These are phyloP conservation scores for Cynara cardunculus DNA, from an alignment of 129 eudicot species.

Conservation along the genomic window DNA sequence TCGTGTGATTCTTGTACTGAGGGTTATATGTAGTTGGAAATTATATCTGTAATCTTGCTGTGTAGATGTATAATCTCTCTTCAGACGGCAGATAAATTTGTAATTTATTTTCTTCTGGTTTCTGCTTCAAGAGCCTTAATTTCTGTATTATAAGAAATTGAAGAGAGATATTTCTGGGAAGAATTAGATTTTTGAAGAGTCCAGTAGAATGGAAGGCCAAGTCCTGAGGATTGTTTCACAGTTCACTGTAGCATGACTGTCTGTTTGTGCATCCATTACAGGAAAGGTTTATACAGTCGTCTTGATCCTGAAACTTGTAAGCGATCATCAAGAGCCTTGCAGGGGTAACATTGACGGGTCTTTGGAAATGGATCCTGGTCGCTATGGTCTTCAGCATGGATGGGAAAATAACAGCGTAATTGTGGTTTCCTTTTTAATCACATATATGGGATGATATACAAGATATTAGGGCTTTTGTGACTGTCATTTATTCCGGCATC, in stretches of 20 bases:
- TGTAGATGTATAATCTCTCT: slow-evolving; percentile 6
- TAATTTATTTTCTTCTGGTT: slow-evolving; percentile 23
- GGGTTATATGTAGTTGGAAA: slow-evolving; percentile 6
- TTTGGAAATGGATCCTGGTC: slow-evolving; percentile 88
- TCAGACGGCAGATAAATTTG: slow-evolving; percentile 14
- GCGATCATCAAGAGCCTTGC: slow-evolving; percentile 64
- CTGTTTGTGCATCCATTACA: slow-evolving; percentile 88
- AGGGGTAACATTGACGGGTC: slow-evolving; percentile 54
- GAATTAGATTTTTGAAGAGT: slow-evolving; percentile 44
- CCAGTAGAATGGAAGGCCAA: slow-evolving; percentile 63
- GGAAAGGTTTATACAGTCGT: slow-evolving; percentile 59
- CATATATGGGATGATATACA: slow-evolving; percentile 88
- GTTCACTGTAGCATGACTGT: slow-evolving; percentile 62
- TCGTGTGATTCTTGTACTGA: slow-evolving; percentile 1
- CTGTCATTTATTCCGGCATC: slow-evolving; percentile 71
- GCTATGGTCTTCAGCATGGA: slow-evolving; percentile 97
- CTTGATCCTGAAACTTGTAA: slow-evolving; percentile 55
- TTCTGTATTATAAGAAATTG: slow-evolving; percentile 30
- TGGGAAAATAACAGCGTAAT: slow-evolving; percentile 99
- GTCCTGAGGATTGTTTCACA: slow-evolving; percentile 43
- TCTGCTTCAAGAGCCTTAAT: slow-evolving; percentile 33
- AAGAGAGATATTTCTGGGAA: slow-evolving; percentile 39
- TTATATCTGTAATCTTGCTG: slow-evolving; percentile 3
- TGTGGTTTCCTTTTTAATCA: slow-evolving; percentile 98
- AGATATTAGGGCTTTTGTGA: slow-evolving; percentile 84